Percentiles rank a stretch among this genome's conserved stretches.
These are phyloP conservation scores for Durusdinium trenchii DNA, from an alignment of 73 alveolate species.

Conservation along the genomic window DNA sequence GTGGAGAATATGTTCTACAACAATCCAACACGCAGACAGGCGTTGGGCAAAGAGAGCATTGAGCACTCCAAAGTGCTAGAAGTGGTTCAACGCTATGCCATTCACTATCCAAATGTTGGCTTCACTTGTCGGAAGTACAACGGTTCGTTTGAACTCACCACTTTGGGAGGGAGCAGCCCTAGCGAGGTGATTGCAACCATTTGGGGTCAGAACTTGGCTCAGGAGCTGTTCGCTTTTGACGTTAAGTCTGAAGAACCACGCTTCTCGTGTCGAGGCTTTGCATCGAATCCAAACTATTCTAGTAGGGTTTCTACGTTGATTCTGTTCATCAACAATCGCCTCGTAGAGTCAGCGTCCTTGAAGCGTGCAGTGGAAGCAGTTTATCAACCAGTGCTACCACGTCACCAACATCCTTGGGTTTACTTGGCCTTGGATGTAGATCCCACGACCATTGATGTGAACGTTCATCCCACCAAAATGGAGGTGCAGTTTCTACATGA, in stretches of 20 bases:
- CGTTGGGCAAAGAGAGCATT: slow-evolving; percentile 91
- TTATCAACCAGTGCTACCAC: slow-evolving; percentile 96
- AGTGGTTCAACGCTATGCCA: slow-evolving; percentile 97
- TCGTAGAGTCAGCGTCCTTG: slow-evolving; percentile 96
- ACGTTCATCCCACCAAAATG: slow-evolving; percentile 98
- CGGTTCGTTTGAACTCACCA: slow-evolving; percentile 54
- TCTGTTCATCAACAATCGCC: slow-evolving; percentile 97
- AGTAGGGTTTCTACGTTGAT: slow-evolving; percentile 96
- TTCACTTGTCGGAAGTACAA: slow-evolving; percentile 52
- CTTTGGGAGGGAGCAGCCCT: slow-evolving; percentile 21
- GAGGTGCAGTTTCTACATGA: slow-evolving; percentile 97
- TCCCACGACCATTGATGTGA: slow-evolving; percentile 97
- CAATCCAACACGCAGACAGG: slow-evolving; percentile 96
- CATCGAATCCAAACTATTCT: slow-evolving; percentile 50
- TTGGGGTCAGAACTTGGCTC: slow-evolving; percentile 64
- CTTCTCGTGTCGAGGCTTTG: slow-evolving; percentile 83
- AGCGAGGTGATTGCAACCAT: slow-evolving; percentile 62
- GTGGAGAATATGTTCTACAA: slow-evolving; percentile 97
- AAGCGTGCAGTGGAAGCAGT: slow-evolving; percentile 96
- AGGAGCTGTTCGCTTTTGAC: slow-evolving; percentile 54
- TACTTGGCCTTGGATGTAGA: slow-evolving; percentile 96
- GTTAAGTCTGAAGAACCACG: slow-evolving; percentile 55
- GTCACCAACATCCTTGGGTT: slow-evolving; percentile 97
- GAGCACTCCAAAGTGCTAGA: slow-evolving; percentile 96
- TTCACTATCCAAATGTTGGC: slow-evolving; percentile 96